Base-by-base conservation (phyloP, 805 yeast genomes). In the Metschnikowia cerradonensis region DNA sequence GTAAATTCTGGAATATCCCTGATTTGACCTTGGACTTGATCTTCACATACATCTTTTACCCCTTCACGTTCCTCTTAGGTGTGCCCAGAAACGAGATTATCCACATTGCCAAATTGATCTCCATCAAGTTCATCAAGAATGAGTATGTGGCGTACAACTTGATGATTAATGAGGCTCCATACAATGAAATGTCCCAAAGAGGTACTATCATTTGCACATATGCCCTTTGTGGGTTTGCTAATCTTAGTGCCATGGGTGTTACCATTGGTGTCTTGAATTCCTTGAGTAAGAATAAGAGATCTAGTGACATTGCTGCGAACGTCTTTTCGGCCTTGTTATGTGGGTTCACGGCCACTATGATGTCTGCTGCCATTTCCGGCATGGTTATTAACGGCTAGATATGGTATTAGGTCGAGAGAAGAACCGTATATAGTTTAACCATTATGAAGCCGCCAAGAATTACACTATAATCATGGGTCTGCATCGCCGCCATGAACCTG, bases 161-260 rank as follows among this genome's bases (percentile, higher is more conserved):
- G 63, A 67, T 72, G 57, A 65, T 64, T 42, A 62, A 59, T 53
- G 64, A 71, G 3, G 74, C 74, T 49, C 77, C 78, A 15, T 80
- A 76, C 67, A 71, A 68, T 35, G 60, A 64, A 41, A 64, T 82
- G 74, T 70, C 80, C 35, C 65, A 70, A 47, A 76, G 86, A 65
- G 80, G 81, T 36, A 71, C 71, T 34, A 67, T 82, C 60, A 68
- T 82, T 59, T 84, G 84, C 34, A 81, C 86, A 17, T 82, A 80
- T 55, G 81, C 83, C 17, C 73, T 80, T 39, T 81, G 86, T 70
- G 85, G 86, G 1, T 82, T 82, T 63, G 78, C 84, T 34, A 82
- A 82, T 65, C 67, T 82, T 43, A 86, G 86, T 31, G 78, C 84
- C 5, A 70, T 82, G 55, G 86, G 84, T 59, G 80, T 81, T 52